A percentile compares a stretch with the other conserved stretches of the same genome.
These are phyloP conservation scores for Phaeotremella fagi DNA, from an alignment of 768 basidiomycete genomes.

Conservation along the genomic window DNA sequence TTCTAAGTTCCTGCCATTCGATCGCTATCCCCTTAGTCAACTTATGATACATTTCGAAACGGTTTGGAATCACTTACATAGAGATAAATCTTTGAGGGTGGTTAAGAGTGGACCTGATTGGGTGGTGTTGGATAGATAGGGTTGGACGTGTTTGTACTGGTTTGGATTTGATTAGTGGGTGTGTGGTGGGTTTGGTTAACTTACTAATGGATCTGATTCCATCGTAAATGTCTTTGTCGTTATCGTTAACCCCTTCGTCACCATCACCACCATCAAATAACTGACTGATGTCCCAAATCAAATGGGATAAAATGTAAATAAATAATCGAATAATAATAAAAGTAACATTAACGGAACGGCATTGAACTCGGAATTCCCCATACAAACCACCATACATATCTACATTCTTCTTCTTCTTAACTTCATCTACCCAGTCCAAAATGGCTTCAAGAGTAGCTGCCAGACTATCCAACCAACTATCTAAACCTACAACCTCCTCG, in stretches of 20 bases:
- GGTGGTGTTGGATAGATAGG: too few species aligned
- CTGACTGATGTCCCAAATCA: not conserved
- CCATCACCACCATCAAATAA: too few species aligned
- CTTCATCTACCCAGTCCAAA: not conserved
- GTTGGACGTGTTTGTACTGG: too few species aligned
- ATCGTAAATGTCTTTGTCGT: not conserved
- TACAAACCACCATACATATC: constrained; percentile 2
- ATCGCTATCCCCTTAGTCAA: constrained; percentile 22
- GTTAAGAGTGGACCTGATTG: constrained; percentile 44
- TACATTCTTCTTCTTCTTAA: not conserved
- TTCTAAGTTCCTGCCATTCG: constrained; percentile 43
- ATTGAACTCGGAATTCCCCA: not conserved
- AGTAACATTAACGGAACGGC: constrained; percentile 5
- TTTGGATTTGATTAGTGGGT: too few species aligned
- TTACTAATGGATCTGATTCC: constrained; percentile 14
- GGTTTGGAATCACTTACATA: constrained; percentile 28
- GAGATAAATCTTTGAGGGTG: constrained; percentile 38
- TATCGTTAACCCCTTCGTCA: too few species aligned
- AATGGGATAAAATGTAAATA: constrained; percentile 13
- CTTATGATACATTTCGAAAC: not conserved
- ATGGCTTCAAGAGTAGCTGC: constrained; percentile 34
- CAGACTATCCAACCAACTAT: constrained; percentile 13
- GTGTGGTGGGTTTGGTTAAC: too few species aligned
- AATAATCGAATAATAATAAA: constrained; percentile 3
- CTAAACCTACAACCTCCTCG: not conserved